A percentile compares a stretch with the other conserved stretches of the same genome.
Conservation (phyloP, 2,329 filamentous ascomycete species). For the Talaromyces rugulosus region DNA sequence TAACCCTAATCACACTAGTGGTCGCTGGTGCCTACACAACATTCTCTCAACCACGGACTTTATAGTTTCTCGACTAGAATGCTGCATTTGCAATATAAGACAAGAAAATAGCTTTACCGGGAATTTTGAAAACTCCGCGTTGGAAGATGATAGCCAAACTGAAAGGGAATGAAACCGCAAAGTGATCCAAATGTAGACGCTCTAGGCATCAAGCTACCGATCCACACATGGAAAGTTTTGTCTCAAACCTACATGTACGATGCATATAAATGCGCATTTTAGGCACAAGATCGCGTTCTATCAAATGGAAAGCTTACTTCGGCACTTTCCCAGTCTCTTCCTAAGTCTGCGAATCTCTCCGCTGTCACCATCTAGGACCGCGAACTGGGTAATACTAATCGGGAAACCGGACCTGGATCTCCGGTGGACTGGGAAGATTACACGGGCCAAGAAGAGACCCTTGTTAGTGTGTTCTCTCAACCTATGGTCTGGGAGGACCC, state of each 20-base stretch:
- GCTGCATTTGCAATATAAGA: not conserved
- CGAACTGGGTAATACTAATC: not conserved
- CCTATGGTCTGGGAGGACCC: constrained; percentile 3
- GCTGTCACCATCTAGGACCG: not conserved
- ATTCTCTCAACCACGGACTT: not conserved
- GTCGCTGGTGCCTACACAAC: not conserved
- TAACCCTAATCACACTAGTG: not conserved
- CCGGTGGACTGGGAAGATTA: not conserved
- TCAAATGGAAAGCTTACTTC: not conserved
- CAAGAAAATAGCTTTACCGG: not conserved
- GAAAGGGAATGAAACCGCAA: no score
- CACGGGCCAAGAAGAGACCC: not conserved
- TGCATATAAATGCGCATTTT: not conserved
- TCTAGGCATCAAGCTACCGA: no score
- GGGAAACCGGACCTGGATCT: not conserved
- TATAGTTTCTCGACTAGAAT: not conserved
- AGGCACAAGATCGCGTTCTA: not conserved
- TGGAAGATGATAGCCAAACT: not conserved
- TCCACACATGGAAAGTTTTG: not conserved
- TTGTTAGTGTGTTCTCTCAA: not conserved
- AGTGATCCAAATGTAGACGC: no score
- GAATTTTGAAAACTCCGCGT: not conserved
- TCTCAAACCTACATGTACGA: not conserved
- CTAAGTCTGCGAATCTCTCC: not conserved
- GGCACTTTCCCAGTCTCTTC: not conserved